These are phyloP conservation scores for Quercus lobata DNA, from an alignment of 331 rosid genomes.

Conservation along the genomic window DNA sequence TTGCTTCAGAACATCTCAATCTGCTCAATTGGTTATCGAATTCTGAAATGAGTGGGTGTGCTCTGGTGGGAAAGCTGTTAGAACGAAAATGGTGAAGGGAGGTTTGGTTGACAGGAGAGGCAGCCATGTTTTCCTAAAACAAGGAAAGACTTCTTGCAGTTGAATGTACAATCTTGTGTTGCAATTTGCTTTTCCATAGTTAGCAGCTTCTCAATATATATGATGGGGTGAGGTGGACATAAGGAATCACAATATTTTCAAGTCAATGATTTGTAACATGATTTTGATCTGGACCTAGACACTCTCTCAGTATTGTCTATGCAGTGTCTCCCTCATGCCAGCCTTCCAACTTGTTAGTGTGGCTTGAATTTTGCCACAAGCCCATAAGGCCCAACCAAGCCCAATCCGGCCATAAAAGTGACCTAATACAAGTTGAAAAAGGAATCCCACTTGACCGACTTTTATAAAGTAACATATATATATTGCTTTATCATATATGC, in stretches of 20 bases:
- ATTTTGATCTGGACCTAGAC: not conserved
- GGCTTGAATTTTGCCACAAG: too few species aligned
- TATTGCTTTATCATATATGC: too few species aligned
- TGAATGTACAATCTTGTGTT: not conserved
- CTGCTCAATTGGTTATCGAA: conserved; percentile 39
- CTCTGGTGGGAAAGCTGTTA: conserved; percentile 51
- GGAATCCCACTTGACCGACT: too few species aligned
- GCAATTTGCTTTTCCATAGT: not conserved
- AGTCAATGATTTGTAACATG: not conserved
- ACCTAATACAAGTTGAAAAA: too few species aligned
- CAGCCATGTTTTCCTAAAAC: conserved; percentile 22
- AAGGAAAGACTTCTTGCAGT: not conserved
- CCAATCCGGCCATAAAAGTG: too few species aligned
- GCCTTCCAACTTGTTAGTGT: too few species aligned
- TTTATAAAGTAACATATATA: too few species aligned
- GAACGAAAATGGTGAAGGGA: conserved; percentile 40
- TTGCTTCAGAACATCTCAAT: conserved; percentile 27
- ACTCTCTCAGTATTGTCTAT: not conserved
- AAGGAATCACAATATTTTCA: conserved; percentile 12
- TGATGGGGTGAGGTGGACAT: not conserved
- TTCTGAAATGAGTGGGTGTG: conserved; percentile 51
- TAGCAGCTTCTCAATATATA: conserved; percentile 9
- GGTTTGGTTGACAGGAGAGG: conserved; percentile 26
- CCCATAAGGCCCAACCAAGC: too few species aligned
- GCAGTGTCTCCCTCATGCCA: not conserved